phyloP scores from a whole-genome alignment of 2,329 filamentous ascomycete species.

The Ceratocystis papillata region DNA sequence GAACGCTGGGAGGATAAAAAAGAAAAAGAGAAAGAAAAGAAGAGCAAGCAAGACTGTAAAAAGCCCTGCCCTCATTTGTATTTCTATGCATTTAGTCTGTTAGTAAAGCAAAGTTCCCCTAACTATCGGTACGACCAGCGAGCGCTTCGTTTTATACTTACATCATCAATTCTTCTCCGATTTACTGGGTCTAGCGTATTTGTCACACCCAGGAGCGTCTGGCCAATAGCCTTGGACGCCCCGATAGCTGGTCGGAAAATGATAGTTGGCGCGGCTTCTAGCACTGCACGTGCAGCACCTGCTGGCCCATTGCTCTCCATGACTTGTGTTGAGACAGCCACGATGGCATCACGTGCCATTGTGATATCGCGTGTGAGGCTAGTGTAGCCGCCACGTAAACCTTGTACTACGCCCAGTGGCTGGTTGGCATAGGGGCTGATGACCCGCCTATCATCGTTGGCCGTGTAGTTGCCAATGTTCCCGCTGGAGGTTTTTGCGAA shows the following conservation, averaged over 20 bases:
- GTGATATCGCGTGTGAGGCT: slow-evolving; percentile 81
- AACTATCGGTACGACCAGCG: no score
- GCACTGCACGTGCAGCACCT: slow-evolving; percentile 67
- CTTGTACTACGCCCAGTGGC: slow-evolving; percentile 77
- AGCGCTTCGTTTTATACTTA: slow-evolving; percentile 45
- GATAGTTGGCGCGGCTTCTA: slow-evolving; percentile 78
- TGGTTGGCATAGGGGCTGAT: slow-evolving; percentile 92
- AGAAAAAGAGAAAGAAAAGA: neutral
- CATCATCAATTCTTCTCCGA: slow-evolving; percentile 72
- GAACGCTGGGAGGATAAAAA: neutral
- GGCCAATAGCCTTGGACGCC: slow-evolving; percentile 75
- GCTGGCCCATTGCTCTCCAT: slow-evolving; percentile 75
- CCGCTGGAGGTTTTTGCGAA: slow-evolving; percentile 30
- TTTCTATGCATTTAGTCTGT: slow-evolving; percentile 33
- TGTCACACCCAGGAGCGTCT: slow-evolving; percentile 81
- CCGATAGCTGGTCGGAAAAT: slow-evolving; percentile 85
- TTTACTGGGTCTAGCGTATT: slow-evolving; percentile 83
- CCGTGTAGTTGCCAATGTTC: neutral
- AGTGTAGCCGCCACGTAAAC: slow-evolving; percentile 69
- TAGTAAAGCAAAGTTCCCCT: neutral
- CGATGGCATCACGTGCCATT: slow-evolving; percentile 77
- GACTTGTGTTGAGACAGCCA: slow-evolving; percentile 84
- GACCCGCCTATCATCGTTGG: slow-evolving; percentile 59
- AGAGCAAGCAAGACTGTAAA: neutral
- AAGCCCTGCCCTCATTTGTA: slow-evolving; percentile 31